Percentiles rank a stretch among this genome's conserved stretches.
Conservation (phyloP, 2,329 filamentous ascomycete genomes). For the Colletotrichum shisoi region DNA sequence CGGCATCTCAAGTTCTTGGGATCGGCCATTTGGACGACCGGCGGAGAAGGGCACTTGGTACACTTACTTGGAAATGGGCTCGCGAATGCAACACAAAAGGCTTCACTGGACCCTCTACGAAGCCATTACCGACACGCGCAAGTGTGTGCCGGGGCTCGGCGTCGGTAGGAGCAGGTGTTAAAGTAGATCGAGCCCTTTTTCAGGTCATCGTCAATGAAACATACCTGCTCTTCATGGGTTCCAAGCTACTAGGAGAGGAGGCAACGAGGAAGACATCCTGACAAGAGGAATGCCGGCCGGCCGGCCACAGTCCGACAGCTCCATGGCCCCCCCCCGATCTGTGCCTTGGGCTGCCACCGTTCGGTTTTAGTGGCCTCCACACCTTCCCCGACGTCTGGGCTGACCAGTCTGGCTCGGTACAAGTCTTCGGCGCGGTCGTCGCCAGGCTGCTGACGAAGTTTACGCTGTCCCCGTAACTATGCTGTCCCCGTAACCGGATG, state of each 20-base stretch:
- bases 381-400: slow-evolving; percentile 33
- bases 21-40: neutral
- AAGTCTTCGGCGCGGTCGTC: slow-evolving; percentile 15
- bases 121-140: neutral
- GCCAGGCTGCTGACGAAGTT: slow-evolving; percentile 28
- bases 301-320: slow-evolving; percentile 33
- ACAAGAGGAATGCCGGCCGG: slow-evolving; percentile 33
- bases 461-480: neutral
- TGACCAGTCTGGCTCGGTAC: slow-evolving; percentile 23
- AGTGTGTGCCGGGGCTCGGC: neutral
- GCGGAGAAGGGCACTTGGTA: neutral
- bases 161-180: neutral
- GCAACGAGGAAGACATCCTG: slow-evolving; percentile 1
- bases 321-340: slow-evolving; percentile 4
- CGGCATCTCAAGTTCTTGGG: neutral
- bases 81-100: neutral
- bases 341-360: slow-evolving; percentile 20
- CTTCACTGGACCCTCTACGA: neutral
- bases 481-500: neutral
- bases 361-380: slow-evolving; percentile 34
- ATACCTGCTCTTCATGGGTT: slow-evolving; percentile 16
- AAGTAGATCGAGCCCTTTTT: neutral
- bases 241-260: slow-evolving; percentile 3
- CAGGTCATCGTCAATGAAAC: slow-evolving; percentile 12
- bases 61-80: neutral